Conservation (phyloP, 225 moss, liverwort and hornwort genomes). For the Bryoerythrophyllum caledonicum region DNA sequence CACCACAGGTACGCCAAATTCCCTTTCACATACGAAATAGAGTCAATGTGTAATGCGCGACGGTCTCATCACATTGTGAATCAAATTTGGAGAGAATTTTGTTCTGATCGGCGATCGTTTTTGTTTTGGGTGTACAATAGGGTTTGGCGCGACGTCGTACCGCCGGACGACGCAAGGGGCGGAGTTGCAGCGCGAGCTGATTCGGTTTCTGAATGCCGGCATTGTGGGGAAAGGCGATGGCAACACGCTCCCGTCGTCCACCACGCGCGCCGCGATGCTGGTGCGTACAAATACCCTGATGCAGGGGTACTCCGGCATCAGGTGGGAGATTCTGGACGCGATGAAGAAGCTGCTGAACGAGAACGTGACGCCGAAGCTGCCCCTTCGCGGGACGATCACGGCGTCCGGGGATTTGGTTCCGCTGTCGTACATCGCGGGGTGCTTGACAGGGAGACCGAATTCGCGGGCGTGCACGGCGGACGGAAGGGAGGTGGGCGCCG, state of each 20-base stretch:
- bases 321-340: constrained; percentile 52
- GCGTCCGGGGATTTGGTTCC: constrained; percentile 55
- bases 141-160: constrained; percentile 57
- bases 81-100: background rate
- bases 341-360: constrained; percentile 42
- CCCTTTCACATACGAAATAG: background rate
- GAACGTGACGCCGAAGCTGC: constrained; percentile 54
- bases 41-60: background rate
- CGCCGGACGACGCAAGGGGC: constrained; percentile 43
- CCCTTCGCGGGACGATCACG: constrained; percentile 47
- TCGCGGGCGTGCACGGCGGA: constrained; percentile 40
- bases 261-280: constrained; percentile 58
- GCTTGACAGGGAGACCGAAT: constrained; percentile 47
- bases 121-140: constrained; percentile 13
- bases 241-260: constrained; percentile 39
- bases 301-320: constrained; percentile 60
- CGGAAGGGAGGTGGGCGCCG: constrained; percentile 39
- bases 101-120: constrained; percentile 3
- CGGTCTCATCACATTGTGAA: background rate
- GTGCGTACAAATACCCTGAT: constrained; percentile 58
- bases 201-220: constrained; percentile 56
- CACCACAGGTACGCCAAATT: constrained; percentile 39
- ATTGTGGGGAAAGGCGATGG: constrained; percentile 48
- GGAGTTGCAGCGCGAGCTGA: constrained; percentile 53
- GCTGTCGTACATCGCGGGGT: constrained; percentile 55